phyloP scores from a whole-genome alignment of 116 monocot species.

The Trichopus zeylanicus region DNA sequence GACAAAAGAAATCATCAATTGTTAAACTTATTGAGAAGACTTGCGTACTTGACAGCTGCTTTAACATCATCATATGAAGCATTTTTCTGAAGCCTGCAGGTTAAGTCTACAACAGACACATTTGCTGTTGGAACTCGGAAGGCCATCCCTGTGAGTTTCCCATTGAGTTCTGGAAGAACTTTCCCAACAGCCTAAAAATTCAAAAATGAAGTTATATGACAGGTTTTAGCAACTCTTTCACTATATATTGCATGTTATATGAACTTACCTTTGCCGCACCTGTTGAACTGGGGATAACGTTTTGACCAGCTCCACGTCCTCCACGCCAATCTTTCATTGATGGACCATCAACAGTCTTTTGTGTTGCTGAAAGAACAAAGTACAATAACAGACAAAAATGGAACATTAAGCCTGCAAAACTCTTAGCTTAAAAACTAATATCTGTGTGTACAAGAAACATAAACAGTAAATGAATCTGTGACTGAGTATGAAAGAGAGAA shows the following conservation, averaged over 20 bases:
- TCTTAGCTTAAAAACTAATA: no score
- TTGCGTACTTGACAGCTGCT: conserved; percentile 75
- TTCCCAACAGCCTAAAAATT: conserved; percentile 85
- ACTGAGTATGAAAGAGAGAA: neutral
- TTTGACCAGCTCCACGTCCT: neutral
- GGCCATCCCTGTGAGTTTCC: conserved; percentile 97
- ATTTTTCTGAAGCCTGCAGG: conserved; percentile 79
- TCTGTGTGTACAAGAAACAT: neutral
- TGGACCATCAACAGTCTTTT: conserved; percentile 6
- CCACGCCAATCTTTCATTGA: neutral
- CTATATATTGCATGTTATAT: neutral
- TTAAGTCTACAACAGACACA: conserved; percentile 96
- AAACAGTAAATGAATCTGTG: neutral
- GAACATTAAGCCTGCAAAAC: no score
- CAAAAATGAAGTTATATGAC: neutral
- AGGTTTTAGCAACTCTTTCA: neutral
- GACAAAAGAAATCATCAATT: no score
- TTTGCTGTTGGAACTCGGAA: conserved; percentile 96
- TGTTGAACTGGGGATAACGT: neutral
- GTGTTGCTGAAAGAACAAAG: no score
- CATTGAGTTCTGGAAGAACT: conserved; percentile 92
- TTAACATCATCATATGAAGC: conserved; percentile 96
- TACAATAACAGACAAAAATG: no score
- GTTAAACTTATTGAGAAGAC: no score
- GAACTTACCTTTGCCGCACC: neutral